Base-by-base conservation (phyloP, 2,329 filamentous ascomycete genomes). In the Trichophyton verrucosum region DNA sequence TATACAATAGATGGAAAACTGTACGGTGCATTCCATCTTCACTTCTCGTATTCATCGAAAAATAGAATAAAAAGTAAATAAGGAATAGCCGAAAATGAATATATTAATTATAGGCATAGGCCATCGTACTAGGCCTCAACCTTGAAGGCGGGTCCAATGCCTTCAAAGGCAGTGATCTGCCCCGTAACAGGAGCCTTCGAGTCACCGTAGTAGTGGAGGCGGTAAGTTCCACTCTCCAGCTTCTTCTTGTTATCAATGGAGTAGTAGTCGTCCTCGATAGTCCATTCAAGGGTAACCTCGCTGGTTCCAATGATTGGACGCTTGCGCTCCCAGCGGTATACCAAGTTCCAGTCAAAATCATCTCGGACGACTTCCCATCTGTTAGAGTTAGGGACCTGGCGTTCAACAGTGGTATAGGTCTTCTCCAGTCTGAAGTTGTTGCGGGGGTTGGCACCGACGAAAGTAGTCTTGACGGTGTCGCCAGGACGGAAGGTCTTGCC, bases 361-460 rank as follows among this genome's bases (percentile, higher is more conserved):
- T 85, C 83, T 15, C 84, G 80, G 2, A 94, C 81, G 46, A 77
- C 78, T 6, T 72, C 75, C 92, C 92, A 96, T 0, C 58, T 68
- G 13, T 70, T 76, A 30, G 66, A 74, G 60, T 70, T 68, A 44
- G 67, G 65, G 38, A 79, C 71, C 56, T 82, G 78, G 68, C 78
- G 78, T 76, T 96, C 91, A 0, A 96, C 81, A 0, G 87, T 83
- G 0, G 86, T 86, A 72, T 85, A 96, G 0, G 90, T 95, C 2
- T 79, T 80, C 68, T 89, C 91, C 1, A 89, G 82, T 1, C 85
- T 82, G 33, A 96, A 82, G 65, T 96, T 88, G 72, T 96, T 96
- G 33, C 92, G 82, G 15, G 92, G 92, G 68, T 96, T 96, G 0
- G 91, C 91, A 15, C 86, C 92, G 1, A 92, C 82, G 72, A 96